A percentile compares a stretch with the other conserved stretches of the same genome.
These are phyloP conservation scores for Nakazawaea populi DNA, from an alignment of 805 yeast species.

Conservation along the genomic window DNA sequence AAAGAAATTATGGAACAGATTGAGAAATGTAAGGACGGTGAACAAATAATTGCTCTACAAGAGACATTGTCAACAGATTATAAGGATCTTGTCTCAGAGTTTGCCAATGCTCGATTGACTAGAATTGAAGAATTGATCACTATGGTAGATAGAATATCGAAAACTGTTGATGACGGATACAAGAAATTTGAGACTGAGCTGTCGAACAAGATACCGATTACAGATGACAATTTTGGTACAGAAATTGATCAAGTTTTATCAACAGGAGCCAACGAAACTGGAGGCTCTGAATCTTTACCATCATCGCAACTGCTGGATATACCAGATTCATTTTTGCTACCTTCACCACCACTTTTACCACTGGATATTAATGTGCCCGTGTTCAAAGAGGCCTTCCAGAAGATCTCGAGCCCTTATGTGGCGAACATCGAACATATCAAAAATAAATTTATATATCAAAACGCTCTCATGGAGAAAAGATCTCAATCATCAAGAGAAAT, in stretches of 20 bases:
- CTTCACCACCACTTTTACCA: conserved; percentile 14
- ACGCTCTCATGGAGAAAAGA: background rate
- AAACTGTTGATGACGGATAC: conserved; percentile 16
- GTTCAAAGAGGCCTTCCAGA: conserved; percentile 17
- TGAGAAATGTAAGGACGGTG: background rate
- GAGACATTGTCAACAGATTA: conserved; percentile 24
- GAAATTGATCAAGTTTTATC: conserved; percentile 4
- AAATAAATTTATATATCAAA: conserved; percentile 8
- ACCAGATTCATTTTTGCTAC: background rate
- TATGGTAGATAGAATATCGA: conserved; percentile 25
- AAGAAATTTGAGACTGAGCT: conserved; percentile 14
- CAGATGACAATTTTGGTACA: conserved; percentile 12
- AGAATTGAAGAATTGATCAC: conserved; percentile 26
- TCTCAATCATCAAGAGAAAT: background rate
- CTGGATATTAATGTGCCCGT: conserved; percentile 15
- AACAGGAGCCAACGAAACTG: background rate
- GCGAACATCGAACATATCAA: conserved; percentile 10
- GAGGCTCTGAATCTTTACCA: too few relatives aligned
- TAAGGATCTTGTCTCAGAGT: conserved; percentile 22
- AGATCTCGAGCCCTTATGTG: conserved; percentile 12
- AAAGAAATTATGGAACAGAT: background rate
- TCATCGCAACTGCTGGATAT: too few relatives aligned
- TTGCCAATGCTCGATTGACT: conserved; percentile 21
- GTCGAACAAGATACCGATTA: conserved; percentile 13
- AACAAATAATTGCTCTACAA: conserved; percentile 16